phyloP scores from a whole-genome alignment of 2,329 filamentous ascomycete genomes.

The Colletotrichum musicola region DNA sequence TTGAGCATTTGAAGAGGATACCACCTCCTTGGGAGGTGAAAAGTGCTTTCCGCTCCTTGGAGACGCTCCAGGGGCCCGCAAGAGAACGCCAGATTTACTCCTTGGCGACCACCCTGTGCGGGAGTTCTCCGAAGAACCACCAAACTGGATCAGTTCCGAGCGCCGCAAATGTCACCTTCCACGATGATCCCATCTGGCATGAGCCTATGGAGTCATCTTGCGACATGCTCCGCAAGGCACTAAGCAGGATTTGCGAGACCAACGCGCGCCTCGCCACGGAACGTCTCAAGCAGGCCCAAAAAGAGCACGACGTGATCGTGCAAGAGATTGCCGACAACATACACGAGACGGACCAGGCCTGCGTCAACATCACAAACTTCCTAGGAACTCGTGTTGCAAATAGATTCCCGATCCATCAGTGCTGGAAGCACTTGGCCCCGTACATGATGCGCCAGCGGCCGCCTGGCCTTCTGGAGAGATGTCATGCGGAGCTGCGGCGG shows the following conservation, averaged over 20 bases:
- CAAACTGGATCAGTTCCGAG: not conserved
- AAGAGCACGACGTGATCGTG: not conserved
- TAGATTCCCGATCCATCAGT: not conserved
- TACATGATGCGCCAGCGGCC: not conserved
- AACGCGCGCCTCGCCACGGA: not conserved
- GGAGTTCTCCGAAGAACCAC: not conserved
- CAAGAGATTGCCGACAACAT: not conserved
- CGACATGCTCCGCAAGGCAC: not conserved
- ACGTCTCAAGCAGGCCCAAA: not conserved
- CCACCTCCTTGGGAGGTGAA: not conserved
- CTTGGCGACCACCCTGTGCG: not conserved
- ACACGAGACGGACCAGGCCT: not conserved
- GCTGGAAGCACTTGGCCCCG: not conserved
- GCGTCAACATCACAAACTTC: not conserved
- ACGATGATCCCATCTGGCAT: conserved; percentile 1
- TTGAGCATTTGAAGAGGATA: not conserved
- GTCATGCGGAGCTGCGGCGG: not conserved
- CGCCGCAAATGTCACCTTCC: not conserved
- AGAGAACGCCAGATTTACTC: not conserved
- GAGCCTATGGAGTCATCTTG: not conserved
- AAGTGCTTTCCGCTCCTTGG: not conserved
- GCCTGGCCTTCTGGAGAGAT: not conserved
- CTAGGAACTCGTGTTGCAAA: not conserved
- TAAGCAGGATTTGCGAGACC: not conserved
- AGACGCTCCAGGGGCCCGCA: not conserved